Evolutionary conservation across 139 green algal species (phyloP), one percentile per base, ranked within the genome.

Genomic region (Volvox reticuliferus): DNA sequence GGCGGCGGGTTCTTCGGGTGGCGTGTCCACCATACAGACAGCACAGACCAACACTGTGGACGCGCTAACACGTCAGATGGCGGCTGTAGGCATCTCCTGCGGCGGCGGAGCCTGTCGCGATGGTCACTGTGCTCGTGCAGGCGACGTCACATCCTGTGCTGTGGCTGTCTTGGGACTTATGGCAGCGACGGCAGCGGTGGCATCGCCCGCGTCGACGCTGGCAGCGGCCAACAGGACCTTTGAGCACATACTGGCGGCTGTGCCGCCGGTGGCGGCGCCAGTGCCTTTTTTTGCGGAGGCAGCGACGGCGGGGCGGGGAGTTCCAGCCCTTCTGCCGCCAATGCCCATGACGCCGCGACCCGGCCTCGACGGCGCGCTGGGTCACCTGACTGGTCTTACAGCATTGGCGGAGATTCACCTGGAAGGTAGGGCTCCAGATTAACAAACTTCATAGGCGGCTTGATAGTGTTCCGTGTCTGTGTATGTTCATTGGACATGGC

Each of bases 361-460:
- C 18, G 84, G 84, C 3, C 69, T 89, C 68, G 84, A 89, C 69
- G 69, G 69, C 32, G 84, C 84, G 19, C 69, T 89, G 36, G 84
- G 69, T 18, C 84, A 82, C 37, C 84, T 89, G 84, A 80, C 84
- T 1, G 44, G 84, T 0, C 84, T 89, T 13, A 89, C 84, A 44
- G 84, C 84, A 0, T 71, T 89, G 37, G 44, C 68, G 28, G 84
- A 89, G 37, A 61, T 89, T 33, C 84, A 82, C 69, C 44, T 89
- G 17, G 84, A 89, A 65, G 84, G 84, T 89, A 37, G 65, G 83
- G 21, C 20, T 30, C 9, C 12, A 26, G 21, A 73, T 28, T 26
- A 73, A 5, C 21, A 12, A 5, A 73, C 16, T 73, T 12, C 65
- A 28, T 73, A 9, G 16, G 16, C 21, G 6, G 21, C 65, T 24